Percentiles rank a stretch among this genome's conserved stretches.
Conservation (phyloP, 169 alveolate species). For the Plasmodium knowlesi region DNA sequence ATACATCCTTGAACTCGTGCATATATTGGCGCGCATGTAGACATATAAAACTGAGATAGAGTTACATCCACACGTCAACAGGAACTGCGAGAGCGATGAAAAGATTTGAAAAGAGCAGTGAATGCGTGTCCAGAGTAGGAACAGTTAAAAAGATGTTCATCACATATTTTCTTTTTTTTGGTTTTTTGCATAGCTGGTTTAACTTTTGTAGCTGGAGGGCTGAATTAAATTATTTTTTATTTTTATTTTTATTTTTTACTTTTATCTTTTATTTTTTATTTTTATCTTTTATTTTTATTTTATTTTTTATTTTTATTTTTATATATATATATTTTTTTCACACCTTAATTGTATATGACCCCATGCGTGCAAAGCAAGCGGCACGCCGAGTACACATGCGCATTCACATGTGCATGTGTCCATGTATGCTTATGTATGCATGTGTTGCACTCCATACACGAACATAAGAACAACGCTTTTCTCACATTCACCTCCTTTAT, state of each 20-base stretch:
- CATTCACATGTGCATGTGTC: background rate
- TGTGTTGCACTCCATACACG: background rate
- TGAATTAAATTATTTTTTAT: background rate
- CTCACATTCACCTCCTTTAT: background rate
- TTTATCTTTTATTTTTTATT: background rate
- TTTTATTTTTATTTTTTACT: background rate
- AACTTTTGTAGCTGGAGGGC: conserved; percentile 42
- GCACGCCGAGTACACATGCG: background rate
- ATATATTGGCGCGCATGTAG: background rate
- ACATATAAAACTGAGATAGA: background rate
- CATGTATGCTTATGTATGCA: background rate
- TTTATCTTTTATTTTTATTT: background rate
- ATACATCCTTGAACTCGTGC: background rate
- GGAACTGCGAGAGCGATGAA: background rate
- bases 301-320: background rate
- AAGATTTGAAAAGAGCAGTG: background rate
- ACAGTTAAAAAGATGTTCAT: background rate
- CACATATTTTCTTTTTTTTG: conserved; percentile 53
- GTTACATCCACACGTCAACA: background rate
- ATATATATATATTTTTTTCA: background rate
- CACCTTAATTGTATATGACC: background rate
- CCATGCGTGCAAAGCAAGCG: background rate
- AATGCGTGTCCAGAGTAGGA: background rate
- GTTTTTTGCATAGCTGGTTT: conserved; percentile 39
- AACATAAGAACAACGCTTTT: background rate